Conservation (phyloP, 192 early-diverging fungal species). For the Funneliformis geosporum region DNA sequence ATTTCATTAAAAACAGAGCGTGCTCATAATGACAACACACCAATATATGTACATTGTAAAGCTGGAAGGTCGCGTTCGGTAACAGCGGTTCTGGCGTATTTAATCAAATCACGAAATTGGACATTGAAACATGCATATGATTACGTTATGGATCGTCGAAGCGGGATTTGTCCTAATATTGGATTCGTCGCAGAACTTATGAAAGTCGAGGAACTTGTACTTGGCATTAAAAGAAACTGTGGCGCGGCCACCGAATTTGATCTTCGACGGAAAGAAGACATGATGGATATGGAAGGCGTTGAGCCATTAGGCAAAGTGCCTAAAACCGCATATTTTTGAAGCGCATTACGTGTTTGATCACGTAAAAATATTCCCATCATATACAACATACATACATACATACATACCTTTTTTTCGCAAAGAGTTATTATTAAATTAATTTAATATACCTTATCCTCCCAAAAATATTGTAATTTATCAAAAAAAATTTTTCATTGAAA, state of each 20-base stretch:
- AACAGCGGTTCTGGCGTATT: conserved; percentile 69
- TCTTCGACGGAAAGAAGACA: neutral
- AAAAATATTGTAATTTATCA: too few species aligned
- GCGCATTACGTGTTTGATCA: too few species aligned
- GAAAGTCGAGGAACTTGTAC: conserved; percentile 64
- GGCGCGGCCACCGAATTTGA: conserved; percentile 14
- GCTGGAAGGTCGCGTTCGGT: conserved; percentile 78
- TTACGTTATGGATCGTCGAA: conserved; percentile 60
- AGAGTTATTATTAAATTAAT: too few species aligned
- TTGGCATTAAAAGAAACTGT: conserved; percentile 39
- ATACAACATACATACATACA: too few species aligned
- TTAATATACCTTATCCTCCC: too few species aligned
- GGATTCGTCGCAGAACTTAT: conserved; percentile 75
- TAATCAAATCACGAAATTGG: conserved; percentile 63
- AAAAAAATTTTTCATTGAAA: too few species aligned
- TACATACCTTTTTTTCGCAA: too few species aligned
- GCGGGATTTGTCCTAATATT: conserved; percentile 75
- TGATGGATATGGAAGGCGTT: conserved; percentile 15
- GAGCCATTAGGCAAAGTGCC: conserved; percentile 1
- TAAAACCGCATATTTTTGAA: neutral
- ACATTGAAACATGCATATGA: conserved; percentile 66
- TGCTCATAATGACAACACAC: conserved; percentile 42
- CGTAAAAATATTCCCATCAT: too few species aligned
- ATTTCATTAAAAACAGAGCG: conserved; percentile 12
- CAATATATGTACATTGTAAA: conserved; percentile 77